Evolutionary conservation across 176 grass and related monocot genomes (phyloP).

Genomic region (Carex myosuroides): DNA sequence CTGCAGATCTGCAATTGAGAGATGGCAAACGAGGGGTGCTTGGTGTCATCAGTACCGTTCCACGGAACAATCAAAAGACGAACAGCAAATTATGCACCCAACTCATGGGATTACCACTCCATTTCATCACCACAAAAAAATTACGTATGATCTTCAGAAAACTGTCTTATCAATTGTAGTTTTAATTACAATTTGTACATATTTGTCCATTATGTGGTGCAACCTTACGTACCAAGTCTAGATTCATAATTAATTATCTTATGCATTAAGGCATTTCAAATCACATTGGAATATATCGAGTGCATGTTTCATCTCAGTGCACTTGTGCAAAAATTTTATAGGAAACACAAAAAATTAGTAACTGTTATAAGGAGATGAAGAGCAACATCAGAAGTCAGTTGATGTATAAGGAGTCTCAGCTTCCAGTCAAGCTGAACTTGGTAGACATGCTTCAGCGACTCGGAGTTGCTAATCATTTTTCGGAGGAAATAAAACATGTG

Average conservation of each 20-base stretch:
- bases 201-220: background rate
- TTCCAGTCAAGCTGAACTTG: background rate
- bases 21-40: background rate
- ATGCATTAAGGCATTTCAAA: background rate
- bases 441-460: slow-evolving; percentile 35
- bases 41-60: background rate
- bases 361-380: background rate
- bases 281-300: background rate
- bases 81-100: background rate
- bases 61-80: background rate
- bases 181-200: background rate
- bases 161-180: background rate
- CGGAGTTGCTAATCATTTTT: slow-evolving; percentile 36
- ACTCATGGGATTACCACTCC: background rate
- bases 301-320: background rate
- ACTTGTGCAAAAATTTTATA: background rate
- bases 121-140: background rate
- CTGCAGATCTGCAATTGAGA: no score
- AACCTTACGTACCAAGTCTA: background rate
- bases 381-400: slow-evolving; percentile 15
- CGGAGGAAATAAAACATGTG: slow-evolving; percentile 28
- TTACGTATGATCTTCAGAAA: background rate
- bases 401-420: background rate
- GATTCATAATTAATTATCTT: background rate
- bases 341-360: background rate